Evolutionary conservation across 345 rosid species (phyloP), one percentile per base, ranked within the genome.

Genomic region (Geranium brycei): DNA sequence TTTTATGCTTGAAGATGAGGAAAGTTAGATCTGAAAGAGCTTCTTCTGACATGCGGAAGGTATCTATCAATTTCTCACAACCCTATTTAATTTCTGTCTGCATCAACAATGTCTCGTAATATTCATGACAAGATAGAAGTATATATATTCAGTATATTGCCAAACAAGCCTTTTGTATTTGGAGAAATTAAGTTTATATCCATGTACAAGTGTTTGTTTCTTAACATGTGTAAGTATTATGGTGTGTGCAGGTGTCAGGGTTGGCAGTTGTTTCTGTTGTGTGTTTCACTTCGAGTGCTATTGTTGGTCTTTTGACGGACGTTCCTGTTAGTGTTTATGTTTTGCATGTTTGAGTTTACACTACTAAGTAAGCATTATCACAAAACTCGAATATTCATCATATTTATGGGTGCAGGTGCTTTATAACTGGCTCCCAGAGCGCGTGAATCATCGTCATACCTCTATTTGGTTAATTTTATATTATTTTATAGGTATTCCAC

Each of bases 11-110:
- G 68, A 81, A 80, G 75, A 83, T 83, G 84, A 75, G 86, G 68
- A 81, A 76, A 66, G 84, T 83, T 67, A 72, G 80, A 79, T 83
- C 83, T 60, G 91, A 86, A 63, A 78, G 83, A 69, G 81, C 83
- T 68, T 67, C 86, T 35, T 81, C 83, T 35, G 91, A 86, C 63
- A 86, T 80, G 68, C 68, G 77, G 81, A 86, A 86, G 91, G 91
- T 86, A 71, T 40, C 41, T 41, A 55, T 5, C 3, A 68, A 15
- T 28, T 59, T 5, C 7, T 59, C n/a, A 41, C 40, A 59, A 38
- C 15, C 31, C 16, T 30, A 31, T 15, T 3, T 30, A 30, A 1
- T 14, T 51, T 63, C 13, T 51, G 31, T 31, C 3, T n/a, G 15
- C 17, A 12, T 53, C 4, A 53, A 3, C 17, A 53, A 12, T 3